phyloP scores from a whole-genome alignment of 1,284 basidiomycete genomes.

The Tremellales sp. region DNA sequence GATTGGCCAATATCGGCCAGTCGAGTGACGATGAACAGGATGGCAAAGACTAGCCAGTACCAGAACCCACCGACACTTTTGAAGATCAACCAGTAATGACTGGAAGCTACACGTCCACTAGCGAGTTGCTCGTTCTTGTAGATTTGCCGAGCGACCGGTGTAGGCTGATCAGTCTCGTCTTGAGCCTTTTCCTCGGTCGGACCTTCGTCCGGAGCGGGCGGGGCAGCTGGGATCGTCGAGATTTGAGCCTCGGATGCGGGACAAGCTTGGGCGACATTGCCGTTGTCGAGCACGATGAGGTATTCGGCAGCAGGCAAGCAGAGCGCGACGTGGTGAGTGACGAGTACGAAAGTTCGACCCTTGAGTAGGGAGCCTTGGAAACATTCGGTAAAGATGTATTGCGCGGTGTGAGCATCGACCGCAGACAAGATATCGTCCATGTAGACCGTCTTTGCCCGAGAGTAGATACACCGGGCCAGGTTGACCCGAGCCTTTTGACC shows the following conservation, averaged over 20 bases:
- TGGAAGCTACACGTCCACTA: slow-evolving; percentile 49
- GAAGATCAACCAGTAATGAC: slow-evolving; percentile 41
- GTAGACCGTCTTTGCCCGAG: slow-evolving; percentile 62
- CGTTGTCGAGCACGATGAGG: slow-evolving; percentile 58
- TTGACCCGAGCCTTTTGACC: slow-evolving; percentile 68
- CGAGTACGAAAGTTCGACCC: slow-evolving; percentile 65
- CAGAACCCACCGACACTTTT: slow-evolving; percentile 40
- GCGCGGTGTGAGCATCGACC: slow-evolving; percentile 48
- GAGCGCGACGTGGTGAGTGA: slow-evolving; percentile 66
- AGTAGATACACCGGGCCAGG: slow-evolving; percentile 74
- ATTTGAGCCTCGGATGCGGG: slow-evolving; percentile 11
- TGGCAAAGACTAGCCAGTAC: slow-evolving; percentile 43
- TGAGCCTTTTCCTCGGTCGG: background rate
- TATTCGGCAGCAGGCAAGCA: slow-evolving; percentile 37
- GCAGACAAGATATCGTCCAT: slow-evolving; percentile 47
- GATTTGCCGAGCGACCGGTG: slow-evolving; percentile 54
- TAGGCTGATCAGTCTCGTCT: slow-evolving; percentile 2
- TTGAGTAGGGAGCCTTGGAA: slow-evolving; percentile 55
- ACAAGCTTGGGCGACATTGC: slow-evolving; percentile 32
- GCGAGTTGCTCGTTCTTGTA: slow-evolving; percentile 68
- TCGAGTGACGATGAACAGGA: slow-evolving; percentile 26
- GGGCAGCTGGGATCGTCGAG: background rate
- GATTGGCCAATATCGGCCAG: slow-evolving; percentile 17
- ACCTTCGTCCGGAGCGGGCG: too few relatives aligned
- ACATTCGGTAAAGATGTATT: slow-evolving; percentile 41